Base-by-base conservation (phyloP, 352 stramenopile species). In the Phytophthora litchii region DNA sequence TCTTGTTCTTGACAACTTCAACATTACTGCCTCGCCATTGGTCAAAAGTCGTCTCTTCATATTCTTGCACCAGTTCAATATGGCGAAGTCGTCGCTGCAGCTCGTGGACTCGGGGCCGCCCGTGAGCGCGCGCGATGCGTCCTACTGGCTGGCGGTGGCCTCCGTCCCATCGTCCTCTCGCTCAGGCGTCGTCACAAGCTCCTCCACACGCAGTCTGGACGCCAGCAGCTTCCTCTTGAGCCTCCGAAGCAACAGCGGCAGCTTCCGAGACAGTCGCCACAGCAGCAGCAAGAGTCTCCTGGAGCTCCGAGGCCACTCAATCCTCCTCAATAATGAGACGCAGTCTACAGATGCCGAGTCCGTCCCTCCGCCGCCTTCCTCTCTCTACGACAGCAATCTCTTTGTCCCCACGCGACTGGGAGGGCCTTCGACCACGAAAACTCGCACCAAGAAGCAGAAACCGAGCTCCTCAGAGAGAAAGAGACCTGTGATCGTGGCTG, bases 71-170 rank as follows among this genome's bases (percentile, higher is more conserved):
- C 10, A 38, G 27, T 16, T 42, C 25, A 42, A 41, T 19, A 61
- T 55, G 17, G 3, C 13, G n/a, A n/a, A n/a, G n/a, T 13, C 35
- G 23, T 57, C 61, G 48, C 64, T 75, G 19, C 48, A 34, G 27
- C 65, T 50, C 43, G 45, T 61, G 2, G 72, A 81, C 54, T 82
- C 72, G 16, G 70, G 60, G 43, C 49, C 35, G 35, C 62, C 50
- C 13, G 70, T 83, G 45, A 90, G 80, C 59, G 80, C 78, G 32
- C 80, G 80, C 51, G 80, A 90, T 66, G 76, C 80, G 57, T 74
- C 64, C 23, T 90, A 86, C 56, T 90, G 80, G 80, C 58, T 90
- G 35, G 49, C 76, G 14, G 55, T 88, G 16, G 80, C 78, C 8
- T 76, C 71, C 0, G 45, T 69, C 3, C 75, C 67, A 14, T 76